Evolutionary conservation across 352 stramenopile species (phyloP).

Genomic region (Pythium periplocum): DNA sequence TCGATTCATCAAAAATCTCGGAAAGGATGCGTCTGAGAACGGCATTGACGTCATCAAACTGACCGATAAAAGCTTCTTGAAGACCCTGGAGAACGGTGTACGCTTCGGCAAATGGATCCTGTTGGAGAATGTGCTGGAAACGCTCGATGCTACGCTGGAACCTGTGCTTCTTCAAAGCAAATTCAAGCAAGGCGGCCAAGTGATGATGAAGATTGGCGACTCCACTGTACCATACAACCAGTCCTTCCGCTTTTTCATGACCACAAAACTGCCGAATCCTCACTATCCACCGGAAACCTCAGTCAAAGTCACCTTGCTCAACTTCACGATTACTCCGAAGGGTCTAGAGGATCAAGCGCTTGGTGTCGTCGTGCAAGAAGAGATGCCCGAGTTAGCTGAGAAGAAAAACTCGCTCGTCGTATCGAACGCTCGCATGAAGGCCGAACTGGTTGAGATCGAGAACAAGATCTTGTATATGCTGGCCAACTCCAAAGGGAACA

Average conservation of each 20-base stretch:
- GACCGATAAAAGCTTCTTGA: conserved; percentile 77
- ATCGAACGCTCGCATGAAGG: conserved; percentile 89
- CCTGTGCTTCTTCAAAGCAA: conserved; percentile 90
- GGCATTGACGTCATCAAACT: conserved; percentile 83
- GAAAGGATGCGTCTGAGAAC: conserved; percentile 80
- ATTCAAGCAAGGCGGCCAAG: conserved; percentile 89
- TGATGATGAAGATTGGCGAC: conserved; percentile 93
- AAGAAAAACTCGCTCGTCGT: conserved; percentile 93
- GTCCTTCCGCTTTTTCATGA: conserved; percentile 91
- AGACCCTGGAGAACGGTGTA: conserved; percentile 88
- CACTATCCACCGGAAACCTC: conserved; percentile 91
- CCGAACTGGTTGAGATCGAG: conserved; percentile 91
- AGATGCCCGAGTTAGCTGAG: conserved; percentile 91
- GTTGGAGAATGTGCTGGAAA: conserved; percentile 85
- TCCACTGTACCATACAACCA: conserved; percentile 89
- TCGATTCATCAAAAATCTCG: conserved; percentile 92
- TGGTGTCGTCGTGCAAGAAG: conserved; percentile 90
- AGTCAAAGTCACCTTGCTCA: conserved; percentile 90
- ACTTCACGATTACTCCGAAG: conserved; percentile 91
- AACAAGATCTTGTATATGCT: conserved; percentile 93
- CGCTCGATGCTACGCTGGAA: conserved; percentile 86
- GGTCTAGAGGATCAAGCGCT: conserved; percentile 90
- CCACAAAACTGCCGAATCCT: conserved; percentile 90
- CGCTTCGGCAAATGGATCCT: conserved; percentile 92
- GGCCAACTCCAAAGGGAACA: conserved; percentile 91